Evolutionary conservation across 2,329 filamentous ascomycete species (phyloP).

Genomic region (Pyrenophora seminiperda): DNA sequence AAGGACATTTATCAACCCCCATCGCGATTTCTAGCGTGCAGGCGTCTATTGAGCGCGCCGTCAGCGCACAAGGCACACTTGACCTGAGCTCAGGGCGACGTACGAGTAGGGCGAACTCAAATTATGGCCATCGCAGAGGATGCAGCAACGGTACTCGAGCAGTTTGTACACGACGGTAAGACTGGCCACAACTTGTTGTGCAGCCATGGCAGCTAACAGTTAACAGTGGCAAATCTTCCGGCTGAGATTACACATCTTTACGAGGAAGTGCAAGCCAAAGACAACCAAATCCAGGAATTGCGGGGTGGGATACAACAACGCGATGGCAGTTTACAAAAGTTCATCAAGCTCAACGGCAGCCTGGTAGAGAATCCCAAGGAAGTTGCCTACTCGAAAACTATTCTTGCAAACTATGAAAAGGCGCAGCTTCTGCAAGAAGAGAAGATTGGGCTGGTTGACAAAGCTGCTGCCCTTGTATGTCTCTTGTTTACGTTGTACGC

Average conservation of each 20-base stretch:
- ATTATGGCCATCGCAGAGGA: conserved; percentile 58
- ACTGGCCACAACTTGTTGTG: neutral
- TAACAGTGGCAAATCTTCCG: conserved; percentile 72
- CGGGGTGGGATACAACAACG: conserved; percentile 71
- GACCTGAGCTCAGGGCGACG: neutral
- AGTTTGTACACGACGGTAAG: conserved; percentile 71
- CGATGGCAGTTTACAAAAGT: conserved; percentile 78
- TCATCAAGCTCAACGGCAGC: conserved; percentile 77
- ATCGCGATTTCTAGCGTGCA: neutral
- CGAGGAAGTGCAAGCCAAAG: conserved; percentile 82
- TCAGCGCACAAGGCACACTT: neutral
- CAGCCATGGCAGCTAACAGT: conserved; percentile 15
- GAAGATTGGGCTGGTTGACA: conserved; percentile 72
- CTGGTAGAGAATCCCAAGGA: conserved; percentile 77
- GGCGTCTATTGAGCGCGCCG: neutral
- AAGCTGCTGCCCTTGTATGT: conserved; percentile 65
- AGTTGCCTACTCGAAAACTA: conserved; percentile 67
- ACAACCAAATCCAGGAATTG: conserved; percentile 72
- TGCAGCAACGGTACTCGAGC: conserved; percentile 74
- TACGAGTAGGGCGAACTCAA: neutral
- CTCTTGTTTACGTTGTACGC: neutral
- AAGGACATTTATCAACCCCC: neutral
- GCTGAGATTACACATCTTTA: conserved; percentile 83
- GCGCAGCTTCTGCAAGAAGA: conserved; percentile 75
- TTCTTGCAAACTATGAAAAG: conserved; percentile 69